Base-by-base conservation (phyloP, 257 asterid species). In the Solanum gandarillasii region DNA sequence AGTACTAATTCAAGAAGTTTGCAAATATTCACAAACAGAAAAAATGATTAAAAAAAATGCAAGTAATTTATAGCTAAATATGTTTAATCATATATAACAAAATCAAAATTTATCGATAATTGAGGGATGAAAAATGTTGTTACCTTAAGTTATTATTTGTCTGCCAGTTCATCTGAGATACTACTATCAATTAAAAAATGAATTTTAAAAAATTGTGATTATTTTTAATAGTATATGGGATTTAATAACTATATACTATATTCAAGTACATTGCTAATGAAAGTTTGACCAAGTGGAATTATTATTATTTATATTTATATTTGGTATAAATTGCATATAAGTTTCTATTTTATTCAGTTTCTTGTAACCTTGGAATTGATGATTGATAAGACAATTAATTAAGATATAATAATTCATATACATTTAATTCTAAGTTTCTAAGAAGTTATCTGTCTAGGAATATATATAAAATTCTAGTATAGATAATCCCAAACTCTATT, bases 111-210 rank as follows among this genome's bases (percentile, higher is more conserved):
- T 65, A 11, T 52, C 23, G 6, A n/a, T 25, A 25, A 65, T 65
- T 65, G 73, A 55, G 34, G 73, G 20, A 67, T 27, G 18, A 67
- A 25, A n/a, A 25, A 67, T 67, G 14, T 25, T 29, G 16, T 68
- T 68, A 21, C 74, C 74, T 68, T 68, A 29, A 68, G 88, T 90
- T 79, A n/a, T 86, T 86, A 70, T 38, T 72, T 58, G 70, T 12
- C 82, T 88, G 88, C 87, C 93, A 88, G 89, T 83, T 89, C 90
- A 91, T 87, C 31, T 71, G 84, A 89, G 78, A 39, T 52, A 72
- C 70, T 60, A 36, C 62, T 31, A 84, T 34, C 55, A 12, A 34
- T 62, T 84, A 84, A 62, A 84, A 14, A 12, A 13, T 27, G 55
- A 13, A 35, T 16, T 16, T 16, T 16, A 39, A 21, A n/a, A 38